Base-by-base conservation (phyloP, 306 rosid species). In the Cucurbita maxima region DNA sequence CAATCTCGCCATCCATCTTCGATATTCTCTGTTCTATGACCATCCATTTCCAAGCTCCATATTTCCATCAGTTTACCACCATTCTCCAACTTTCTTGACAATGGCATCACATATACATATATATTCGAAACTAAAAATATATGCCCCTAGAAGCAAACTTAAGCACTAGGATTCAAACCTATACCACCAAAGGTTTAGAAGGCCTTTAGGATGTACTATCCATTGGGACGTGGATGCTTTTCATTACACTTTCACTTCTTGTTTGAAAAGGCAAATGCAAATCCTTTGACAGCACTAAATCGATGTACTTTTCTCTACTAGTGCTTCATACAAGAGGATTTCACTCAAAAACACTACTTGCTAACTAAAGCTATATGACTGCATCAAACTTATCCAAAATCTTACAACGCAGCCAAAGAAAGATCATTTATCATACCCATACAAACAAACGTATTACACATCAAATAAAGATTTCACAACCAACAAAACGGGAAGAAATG, bases 181-280 rank as follows among this genome's bases (percentile, higher is more conserved):
- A 40, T 52, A 52, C 48, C 13, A 19, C 59, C 57, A 59, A 60
- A 60, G 55, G 61, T 77, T 71, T 76, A 54, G 58, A 76, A 43
- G 57, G 36, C 71, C 58, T 71, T n/a, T 48, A 53, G 36, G 3
- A 30, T 30, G 34, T 30, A 61, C 55, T 71, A 71, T 71, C 54
- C 72, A 58, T 34, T 58, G 19, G 54, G 58, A 45, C 53, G 60
- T 60, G 45, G 56, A 59, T 11, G 1, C 62, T 22, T 25, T 58
- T 55, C 25, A 55, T 55, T 47, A 10, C 5, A 10, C 51, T 47
- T 45, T 11, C 51, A 47, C 8, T 58, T 58, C 63, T 13, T 58
- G 41, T 12, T 58, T 34, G 38, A 12, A 12, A 25, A 30, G 5
- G 40, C 2, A 25, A 58, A 58, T 22, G 18, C 1, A 58, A 22